phyloP scores from a whole-genome alignment of 2,329 filamentous ascomycete species.

The Neodidymelliopsis sp. region DNA sequence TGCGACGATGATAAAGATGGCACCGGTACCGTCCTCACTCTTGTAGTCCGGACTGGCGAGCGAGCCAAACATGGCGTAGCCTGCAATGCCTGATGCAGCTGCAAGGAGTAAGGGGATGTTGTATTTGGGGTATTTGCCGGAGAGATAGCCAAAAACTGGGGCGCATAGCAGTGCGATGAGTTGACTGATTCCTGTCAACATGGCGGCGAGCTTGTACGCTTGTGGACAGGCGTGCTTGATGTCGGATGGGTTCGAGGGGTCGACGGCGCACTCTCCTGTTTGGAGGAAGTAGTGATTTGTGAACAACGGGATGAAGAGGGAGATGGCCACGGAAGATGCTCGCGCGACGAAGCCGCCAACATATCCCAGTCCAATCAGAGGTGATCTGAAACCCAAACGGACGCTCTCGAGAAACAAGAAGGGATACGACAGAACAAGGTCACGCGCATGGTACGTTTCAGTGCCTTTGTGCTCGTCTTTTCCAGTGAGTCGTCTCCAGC shows the following conservation, averaged over 20 bases:
- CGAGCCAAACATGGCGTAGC: slow-evolving; percentile 79
- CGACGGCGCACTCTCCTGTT: slow-evolving; percentile 75
- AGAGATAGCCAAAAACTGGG: slow-evolving; percentile 85
- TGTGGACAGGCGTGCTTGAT: slow-evolving; percentile 84
- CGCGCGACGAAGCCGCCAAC: slow-evolving; percentile 93
- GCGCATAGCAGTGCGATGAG: slow-evolving; percentile 84
- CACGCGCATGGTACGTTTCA: slow-evolving; percentile 52
- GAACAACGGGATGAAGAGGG: slow-evolving; percentile 90
- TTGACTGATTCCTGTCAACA: slow-evolving; percentile 88
- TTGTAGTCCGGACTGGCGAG: slow-evolving; percentile 78
- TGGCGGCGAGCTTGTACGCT: slow-evolving; percentile 87
- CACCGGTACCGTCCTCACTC: slow-evolving; percentile 70
- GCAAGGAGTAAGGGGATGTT: slow-evolving; percentile 79
- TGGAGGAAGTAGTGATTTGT: slow-evolving; percentile 89
- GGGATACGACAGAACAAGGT: slow-evolving; percentile 64
- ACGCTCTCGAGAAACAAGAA: slow-evolving; percentile 53
- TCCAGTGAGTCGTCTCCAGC: slow-evolving; percentile 60
- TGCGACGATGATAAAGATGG: slow-evolving; percentile 78
- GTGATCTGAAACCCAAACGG: slow-evolving; percentile 73
- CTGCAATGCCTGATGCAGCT: slow-evolving; percentile 75
- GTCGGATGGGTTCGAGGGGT: slow-evolving; percentile 58
- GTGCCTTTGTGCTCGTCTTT: slow-evolving; percentile 32
- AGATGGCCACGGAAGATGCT: slow-evolving; percentile 93
- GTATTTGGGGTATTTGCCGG: slow-evolving; percentile 68
- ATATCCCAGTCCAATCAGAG: slow-evolving; percentile 85